These are phyloP conservation scores for Paramarasmius palmivorus DNA, from an alignment of 1,284 basidiomycete genomes.

Conservation along the genomic window DNA sequence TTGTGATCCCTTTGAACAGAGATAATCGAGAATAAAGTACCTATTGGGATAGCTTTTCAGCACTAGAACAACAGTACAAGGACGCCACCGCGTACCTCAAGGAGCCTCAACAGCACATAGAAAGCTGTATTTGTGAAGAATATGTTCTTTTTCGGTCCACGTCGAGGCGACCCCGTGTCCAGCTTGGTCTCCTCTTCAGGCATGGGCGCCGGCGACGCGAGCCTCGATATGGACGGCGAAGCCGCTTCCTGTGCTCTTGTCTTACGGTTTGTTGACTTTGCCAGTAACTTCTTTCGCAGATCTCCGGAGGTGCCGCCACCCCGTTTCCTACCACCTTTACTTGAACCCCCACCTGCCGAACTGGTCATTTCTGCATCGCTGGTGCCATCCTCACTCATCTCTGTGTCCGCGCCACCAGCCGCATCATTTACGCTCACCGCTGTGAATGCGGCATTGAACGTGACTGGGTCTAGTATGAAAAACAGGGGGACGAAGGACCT, in stretches of 20 bases:
- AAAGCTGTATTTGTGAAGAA: slow-evolving; percentile 92
- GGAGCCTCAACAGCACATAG: slow-evolving; percentile 81
- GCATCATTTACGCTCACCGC: slow-evolving; percentile 22
- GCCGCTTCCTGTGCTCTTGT: slow-evolving; percentile 49
- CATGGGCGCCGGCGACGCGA: slow-evolving; percentile 51
- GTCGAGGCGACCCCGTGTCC: slow-evolving; percentile 18
- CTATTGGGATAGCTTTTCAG: slow-evolving; percentile 44
- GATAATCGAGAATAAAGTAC: slow-evolving; percentile 85
- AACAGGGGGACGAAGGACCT: slow-evolving; percentile 78
- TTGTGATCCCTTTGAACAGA: slow-evolving; percentile 73
- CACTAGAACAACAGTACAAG: slow-evolving; percentile 6
- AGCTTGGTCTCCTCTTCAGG: slow-evolving; percentile 42
- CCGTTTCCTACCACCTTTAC: slow-evolving; percentile 31
- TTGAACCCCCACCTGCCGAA: slow-evolving; percentile 31
- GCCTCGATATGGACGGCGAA: slow-evolving; percentile 45
- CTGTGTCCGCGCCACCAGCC: slow-evolving; percentile 45
- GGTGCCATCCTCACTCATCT: slow-evolving; percentile 52
- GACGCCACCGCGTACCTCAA: slow-evolving; percentile 64
- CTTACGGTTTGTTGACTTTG: slow-evolving; percentile 63
- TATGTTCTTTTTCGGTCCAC: slow-evolving; percentile 47
- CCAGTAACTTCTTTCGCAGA: slow-evolving; percentile 71
- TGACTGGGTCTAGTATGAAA: slow-evolving; percentile 68
- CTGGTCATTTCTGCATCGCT: slow-evolving; percentile 53
- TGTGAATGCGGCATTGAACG: slow-evolving; percentile 72
- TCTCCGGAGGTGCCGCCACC: slow-evolving; percentile 54